Evolutionary conservation across 2,329 filamentous ascomycete species (phyloP).

Genomic region (Trichoderma cornu-damae): DNA sequence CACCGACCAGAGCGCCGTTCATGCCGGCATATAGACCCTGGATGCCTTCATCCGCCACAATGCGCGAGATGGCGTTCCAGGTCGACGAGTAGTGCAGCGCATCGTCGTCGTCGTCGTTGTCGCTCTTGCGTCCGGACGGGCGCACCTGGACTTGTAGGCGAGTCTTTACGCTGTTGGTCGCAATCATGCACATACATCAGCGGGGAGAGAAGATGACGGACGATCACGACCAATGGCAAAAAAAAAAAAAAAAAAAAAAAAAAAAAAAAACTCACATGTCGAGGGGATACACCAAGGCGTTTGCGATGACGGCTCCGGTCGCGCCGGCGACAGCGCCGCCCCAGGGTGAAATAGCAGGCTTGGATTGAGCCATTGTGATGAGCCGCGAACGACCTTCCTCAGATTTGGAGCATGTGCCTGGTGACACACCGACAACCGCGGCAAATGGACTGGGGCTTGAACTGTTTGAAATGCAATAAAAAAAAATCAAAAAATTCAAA

Average conservation of each 20-base stretch:
- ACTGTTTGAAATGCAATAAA: background rate
- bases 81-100: constrained; percentile 76
- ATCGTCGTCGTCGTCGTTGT: constrained; percentile 29
- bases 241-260: background rate
- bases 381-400: too few relatives aligned
- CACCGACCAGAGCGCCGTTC: constrained; percentile 77
- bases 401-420: constrained; percentile 3
- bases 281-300: constrained; percentile 90
- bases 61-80: constrained; percentile 81
- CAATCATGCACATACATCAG: background rate
- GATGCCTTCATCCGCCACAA: constrained; percentile 73
- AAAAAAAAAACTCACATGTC: constrained; percentile 83
- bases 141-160: constrained; percentile 93
- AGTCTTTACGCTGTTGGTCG: constrained; percentile 73
- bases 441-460: too few relatives aligned
- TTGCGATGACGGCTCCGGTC: constrained; percentile 87
- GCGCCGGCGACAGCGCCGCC: constrained; percentile 88
- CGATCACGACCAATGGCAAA: too few relatives aligned
- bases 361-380: constrained; percentile 53
- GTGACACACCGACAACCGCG: too few relatives aligned
- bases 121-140: constrained; percentile 32
- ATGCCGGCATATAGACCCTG: constrained; percentile 85
- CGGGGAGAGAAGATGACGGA: too few relatives aligned
- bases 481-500: too few relatives aligned
- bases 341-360: constrained; percentile 79